Conservation (phyloP, 768 basidiomycete species). For the Trichaptum fuscoviolaceum region DNA sequence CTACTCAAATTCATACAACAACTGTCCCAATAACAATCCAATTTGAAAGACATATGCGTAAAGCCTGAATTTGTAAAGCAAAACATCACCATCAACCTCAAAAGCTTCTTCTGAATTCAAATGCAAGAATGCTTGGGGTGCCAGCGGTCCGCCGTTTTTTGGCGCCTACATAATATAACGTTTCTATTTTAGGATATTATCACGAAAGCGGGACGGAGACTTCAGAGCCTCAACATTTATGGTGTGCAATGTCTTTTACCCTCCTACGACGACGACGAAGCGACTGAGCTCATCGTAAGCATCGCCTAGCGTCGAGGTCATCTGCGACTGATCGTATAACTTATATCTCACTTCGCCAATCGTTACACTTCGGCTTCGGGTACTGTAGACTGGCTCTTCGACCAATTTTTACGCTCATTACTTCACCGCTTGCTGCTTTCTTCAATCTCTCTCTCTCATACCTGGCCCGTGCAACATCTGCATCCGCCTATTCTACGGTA, state of each 20-base stretch:
- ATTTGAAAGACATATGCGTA: background rate
- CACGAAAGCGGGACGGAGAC: background rate
- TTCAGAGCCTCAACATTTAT: background rate
- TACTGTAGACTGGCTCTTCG: background rate
- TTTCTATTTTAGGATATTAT: background rate
- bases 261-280: background rate
- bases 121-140: background rate
- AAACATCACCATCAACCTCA: background rate
- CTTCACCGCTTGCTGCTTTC: background rate
- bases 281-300: background rate
- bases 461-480: background rate
- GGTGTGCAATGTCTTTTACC: background rate
- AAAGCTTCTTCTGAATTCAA: background rate
- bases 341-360: background rate
- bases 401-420: background rate
- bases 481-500: background rate
- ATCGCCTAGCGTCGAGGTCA: background rate
- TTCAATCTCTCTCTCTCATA: background rate
- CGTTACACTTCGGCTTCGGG: background rate
- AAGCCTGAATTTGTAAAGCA: background rate
- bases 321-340: background rate
- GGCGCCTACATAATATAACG: background rate
- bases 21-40: background rate
- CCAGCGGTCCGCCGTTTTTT: background rate
- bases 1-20: background rate